Percentiles rank a stretch among this genome's conserved stretches.
phyloP scores from a whole-genome alignment of 108 stramenopile genomes.

The Nitzschia sp. region DNA sequence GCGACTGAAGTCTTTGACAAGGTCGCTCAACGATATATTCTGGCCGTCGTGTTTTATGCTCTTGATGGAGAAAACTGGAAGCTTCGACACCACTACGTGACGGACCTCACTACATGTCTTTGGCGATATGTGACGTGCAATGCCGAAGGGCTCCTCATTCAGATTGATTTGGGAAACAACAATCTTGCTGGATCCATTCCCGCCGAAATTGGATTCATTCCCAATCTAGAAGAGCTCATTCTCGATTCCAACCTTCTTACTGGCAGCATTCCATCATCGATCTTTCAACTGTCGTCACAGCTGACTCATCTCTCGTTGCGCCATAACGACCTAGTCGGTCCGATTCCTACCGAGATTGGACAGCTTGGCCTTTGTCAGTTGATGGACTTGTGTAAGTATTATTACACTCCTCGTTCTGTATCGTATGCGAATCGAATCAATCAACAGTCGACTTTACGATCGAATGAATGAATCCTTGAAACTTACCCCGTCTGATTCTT shows the following conservation, averaged over 20 bases:
- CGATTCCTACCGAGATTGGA: conserved; percentile 31
- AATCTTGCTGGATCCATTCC: conserved; percentile 23
- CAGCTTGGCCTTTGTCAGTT: conserved; percentile 4
- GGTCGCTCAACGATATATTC: conserved; percentile 17
- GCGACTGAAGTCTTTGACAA: neutral
- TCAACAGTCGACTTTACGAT: too few species aligned
- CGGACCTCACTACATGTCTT: neutral
- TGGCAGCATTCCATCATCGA: conserved; percentile 41
- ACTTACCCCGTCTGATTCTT: too few species aligned
- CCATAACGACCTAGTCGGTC: conserved; percentile 23
- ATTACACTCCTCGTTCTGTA: neutral
- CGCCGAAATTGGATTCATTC: conserved; percentile 28
- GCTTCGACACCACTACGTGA: conserved; percentile 1
- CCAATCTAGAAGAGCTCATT: conserved; percentile 30
- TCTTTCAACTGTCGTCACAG: conserved; percentile 24
- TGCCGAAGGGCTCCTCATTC: neutral
- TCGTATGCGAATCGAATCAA: neutral
- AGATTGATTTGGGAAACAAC: conserved; percentile 20
- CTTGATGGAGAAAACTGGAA: conserved; percentile 40
- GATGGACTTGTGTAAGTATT: neutral
- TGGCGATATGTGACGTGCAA: neutral
- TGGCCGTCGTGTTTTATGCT: conserved; percentile 8
- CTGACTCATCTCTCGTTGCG: conserved; percentile 12
- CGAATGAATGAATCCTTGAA: too few species aligned
- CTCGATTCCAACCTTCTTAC: conserved; percentile 5